Base-by-base conservation (phyloP, 257 asterid species). In the Solanum lycopersicoides region DNA sequence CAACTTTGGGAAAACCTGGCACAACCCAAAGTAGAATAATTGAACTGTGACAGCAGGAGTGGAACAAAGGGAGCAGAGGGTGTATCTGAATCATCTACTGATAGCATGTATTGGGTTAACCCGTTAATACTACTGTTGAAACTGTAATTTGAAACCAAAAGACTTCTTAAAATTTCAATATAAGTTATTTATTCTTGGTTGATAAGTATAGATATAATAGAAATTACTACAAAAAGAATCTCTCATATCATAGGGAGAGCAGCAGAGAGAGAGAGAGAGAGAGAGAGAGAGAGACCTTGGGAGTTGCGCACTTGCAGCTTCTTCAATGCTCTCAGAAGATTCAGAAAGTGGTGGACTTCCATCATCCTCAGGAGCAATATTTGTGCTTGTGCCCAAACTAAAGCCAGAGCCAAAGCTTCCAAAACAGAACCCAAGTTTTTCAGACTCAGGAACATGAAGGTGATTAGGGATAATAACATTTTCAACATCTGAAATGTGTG, bases 331-430 rank as follows among this genome's bases (percentile, higher is more conserved):
- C 86, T 91, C 96, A 69, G 96, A 90, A 85, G 91, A 86, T 88
- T 94, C 95, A 84, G 97, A 87, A 87, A 86, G 37, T 32, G 90
- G 86, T 13, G 87, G 90, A 88, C 92, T 93, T 89, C 89, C 88
- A 39, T 87, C 94, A 87, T 88, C 86, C 88, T 87, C 92, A 23
- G 90, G 90, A 87, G 86, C 92, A 65, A 91, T 90, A 79, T 89
- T 90, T 83, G 87, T 88, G 90, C 90, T 90, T 87, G 94, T 66
- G 50, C 91, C 93, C 88, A 93, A 88, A 16, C 91, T 95, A 89
- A 94, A 92, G 91, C 92, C 89, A 86, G 95, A 91, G 88, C 94
- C 98, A 87, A 96, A 96, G 89, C 98, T 96, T 92, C 99, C 99
- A 91, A 96, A 96, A 90, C 96, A 90, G 87, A 96, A 96, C 87